Base-by-base conservation (phyloP, 1,139 yeast genomes). In the Casaregolazyma suthepensis region DNA sequence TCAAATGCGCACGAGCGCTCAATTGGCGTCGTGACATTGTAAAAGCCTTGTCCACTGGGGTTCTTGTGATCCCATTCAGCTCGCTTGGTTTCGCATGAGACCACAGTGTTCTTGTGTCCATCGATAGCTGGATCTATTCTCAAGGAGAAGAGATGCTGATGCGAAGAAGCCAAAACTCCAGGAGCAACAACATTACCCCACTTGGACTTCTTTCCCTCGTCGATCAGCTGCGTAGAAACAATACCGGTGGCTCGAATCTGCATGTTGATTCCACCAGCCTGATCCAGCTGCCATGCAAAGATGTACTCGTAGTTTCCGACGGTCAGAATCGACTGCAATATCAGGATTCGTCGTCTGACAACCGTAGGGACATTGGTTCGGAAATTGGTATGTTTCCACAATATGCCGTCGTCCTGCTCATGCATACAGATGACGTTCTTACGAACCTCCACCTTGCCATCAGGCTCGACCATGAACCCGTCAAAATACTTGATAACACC, bases 171-270 rank as follows among this genome's bases (percentile, higher is more conserved):
- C 79, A 87, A 78, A 55, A 85, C 93, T 66, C 87, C 83, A 59
- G 95, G 95, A 26, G 90, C 91, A 57, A 88, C 88, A 62, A 82
- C 78, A 37, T 93, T 87, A 66, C 95, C 94, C 85, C 88, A 87
- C 61, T 87, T 86, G 61, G 86, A 87, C 56, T 75, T 79, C 65
- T 80, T 82, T 66, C 82, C 84, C 61, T 79, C 83, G 61, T 88
- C 96, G 64, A 87, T 85, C 65, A 93, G 91, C 85, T 85, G 87
- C 20, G 75, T 72, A 42, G 74, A 71, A 7, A 71, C 71, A 53
- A 88, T 86, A 76, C 96, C 96, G 53, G 96, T 87, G 57, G 96
- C 96, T 73, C 95, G 81, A 60, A 87, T 83, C 71, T 87, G 94
- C 59, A 87, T 83, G 62, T 85, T 85, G 64, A 88, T 82, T 51